Percentiles rank a stretch among this genome's conserved stretches.
phyloP scores from a whole-genome alignment of 2,329 filamentous ascomycete species.

The Ophiosphaerella korrae region DNA sequence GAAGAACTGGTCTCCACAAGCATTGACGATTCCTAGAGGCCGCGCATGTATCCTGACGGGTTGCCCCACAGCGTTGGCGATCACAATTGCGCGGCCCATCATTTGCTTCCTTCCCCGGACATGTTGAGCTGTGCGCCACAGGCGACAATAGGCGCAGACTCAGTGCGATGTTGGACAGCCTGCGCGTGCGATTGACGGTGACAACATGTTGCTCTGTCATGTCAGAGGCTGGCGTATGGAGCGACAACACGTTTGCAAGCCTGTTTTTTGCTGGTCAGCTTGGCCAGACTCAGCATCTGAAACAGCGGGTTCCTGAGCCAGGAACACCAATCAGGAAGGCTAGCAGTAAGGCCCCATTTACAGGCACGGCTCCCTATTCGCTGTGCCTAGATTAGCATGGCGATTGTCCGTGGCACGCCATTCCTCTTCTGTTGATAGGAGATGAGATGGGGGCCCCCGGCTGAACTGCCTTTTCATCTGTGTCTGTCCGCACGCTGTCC shows the following conservation, averaged over 20 bases:
- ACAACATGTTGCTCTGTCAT: slow-evolving; percentile 14
- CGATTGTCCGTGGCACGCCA: slow-evolving; percentile 23
- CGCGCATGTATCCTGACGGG: slow-evolving; percentile 14
- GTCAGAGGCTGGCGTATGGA: slow-evolving; percentile 21
- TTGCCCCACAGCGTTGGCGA: slow-evolving; percentile 26
- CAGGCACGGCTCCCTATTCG: slow-evolving; percentile 35
- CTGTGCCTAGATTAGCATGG: slow-evolving; percentile 27
- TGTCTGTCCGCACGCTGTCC: slow-evolving; percentile 28
- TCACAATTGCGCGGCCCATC: slow-evolving; percentile 38
- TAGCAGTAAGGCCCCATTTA: slow-evolving; percentile 5
- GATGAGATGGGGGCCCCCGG: slow-evolving; percentile 32
- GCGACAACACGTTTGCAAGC: slow-evolving; percentile 22
- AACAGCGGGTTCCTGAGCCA: slow-evolving; percentile 31
- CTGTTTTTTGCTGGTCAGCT: slow-evolving; percentile 7
- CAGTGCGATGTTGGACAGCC: neutral
- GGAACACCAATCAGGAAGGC: slow-evolving; percentile 37
- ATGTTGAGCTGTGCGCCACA: slow-evolving; percentile 4
- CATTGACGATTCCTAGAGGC: slow-evolving; percentile 29
- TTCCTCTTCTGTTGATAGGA: slow-evolving; percentile 19
- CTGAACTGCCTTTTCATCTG: slow-evolving; percentile 26
- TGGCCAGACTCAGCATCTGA: slow-evolving; percentile 9
- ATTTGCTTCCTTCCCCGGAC: slow-evolving; percentile 5
- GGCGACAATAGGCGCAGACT: neutral
- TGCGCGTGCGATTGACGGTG: slow-evolving; percentile 8
- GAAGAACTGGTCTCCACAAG: slow-evolving; percentile 27